phyloP scores from a whole-genome alignment of 306 rosid genomes.

The peach (Prunus persica) region DNA sequence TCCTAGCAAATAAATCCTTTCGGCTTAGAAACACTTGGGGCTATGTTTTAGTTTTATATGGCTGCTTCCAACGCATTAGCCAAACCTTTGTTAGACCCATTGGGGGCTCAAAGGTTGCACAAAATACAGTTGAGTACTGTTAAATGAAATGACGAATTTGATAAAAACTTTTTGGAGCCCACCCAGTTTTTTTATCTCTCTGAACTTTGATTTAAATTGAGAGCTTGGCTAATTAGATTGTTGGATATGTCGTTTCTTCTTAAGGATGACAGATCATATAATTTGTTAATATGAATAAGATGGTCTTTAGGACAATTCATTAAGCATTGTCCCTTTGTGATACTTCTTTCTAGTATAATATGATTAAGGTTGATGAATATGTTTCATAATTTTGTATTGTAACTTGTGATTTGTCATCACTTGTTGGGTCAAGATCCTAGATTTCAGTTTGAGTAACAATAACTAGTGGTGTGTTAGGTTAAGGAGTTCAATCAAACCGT shows the following conservation, averaged over 20 bases:
- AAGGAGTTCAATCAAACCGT: no score
- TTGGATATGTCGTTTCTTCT: neutral
- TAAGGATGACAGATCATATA: neutral
- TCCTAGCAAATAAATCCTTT: constrained; percentile 14
- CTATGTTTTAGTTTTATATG: constrained; percentile 14
- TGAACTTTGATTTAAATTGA: no score
- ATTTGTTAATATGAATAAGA: neutral
- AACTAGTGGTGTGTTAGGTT: neutral
- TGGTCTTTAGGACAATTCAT: neutral
- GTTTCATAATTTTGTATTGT: neutral
- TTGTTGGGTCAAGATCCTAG: neutral
- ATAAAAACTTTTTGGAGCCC: neutral
- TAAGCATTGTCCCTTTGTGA: constrained; percentile 5
- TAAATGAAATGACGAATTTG: constrained; percentile 12
- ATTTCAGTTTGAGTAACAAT: neutral
- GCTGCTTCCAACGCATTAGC: constrained; percentile 21
- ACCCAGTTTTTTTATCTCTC: neutral
- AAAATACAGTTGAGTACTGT: constrained; percentile 36
- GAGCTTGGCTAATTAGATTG: no score
- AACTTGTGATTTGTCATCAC: neutral
- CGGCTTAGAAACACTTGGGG: constrained; percentile 7
- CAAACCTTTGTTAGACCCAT: constrained; percentile 4
- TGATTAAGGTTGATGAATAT: neutral
- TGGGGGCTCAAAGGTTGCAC: constrained; percentile 27
- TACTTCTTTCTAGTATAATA: neutral